A percentile compares a stretch with the other conserved stretches of the same genome.
phyloP scores from a whole-genome alignment of 345 rosid species.

The Rubroshorea leprosula region DNA sequence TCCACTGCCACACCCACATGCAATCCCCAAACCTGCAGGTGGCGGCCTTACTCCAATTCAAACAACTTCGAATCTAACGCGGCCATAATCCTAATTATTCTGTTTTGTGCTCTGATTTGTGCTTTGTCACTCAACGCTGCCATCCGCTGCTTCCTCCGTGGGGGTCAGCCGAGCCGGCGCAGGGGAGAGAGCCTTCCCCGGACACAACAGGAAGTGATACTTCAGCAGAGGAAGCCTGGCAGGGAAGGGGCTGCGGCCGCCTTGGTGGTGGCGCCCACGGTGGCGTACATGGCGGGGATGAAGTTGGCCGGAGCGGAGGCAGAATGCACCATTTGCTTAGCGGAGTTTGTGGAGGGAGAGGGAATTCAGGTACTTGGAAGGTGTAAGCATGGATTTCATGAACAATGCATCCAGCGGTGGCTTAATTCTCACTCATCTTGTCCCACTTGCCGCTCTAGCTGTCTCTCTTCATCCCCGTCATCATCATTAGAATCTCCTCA shows the following conservation, averaged over 20 bases:
- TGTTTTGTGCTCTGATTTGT: slow-evolving; percentile 51
- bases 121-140: slow-evolving; percentile 51
- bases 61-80: slow-evolving; percentile 47
- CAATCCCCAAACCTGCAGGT: slow-evolving; percentile 28
- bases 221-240: slow-evolving; percentile 24
- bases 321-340: slow-evolving; percentile 73
- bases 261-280: slow-evolving; percentile 24
- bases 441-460: slow-evolving; percentile 62
- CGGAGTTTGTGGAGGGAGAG: slow-evolving; percentile 56
- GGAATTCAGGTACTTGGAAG: slow-evolving; percentile 42
- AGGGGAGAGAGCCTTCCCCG: neutral
- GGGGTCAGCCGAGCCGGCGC: neutral
- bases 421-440: slow-evolving; percentile 55
- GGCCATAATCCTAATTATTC: slow-evolving; percentile 34
- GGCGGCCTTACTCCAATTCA: slow-evolving; percentile 37
- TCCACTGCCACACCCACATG: slow-evolving; percentile 26
- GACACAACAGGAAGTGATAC: slow-evolving; percentile 10
- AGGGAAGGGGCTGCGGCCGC: slow-evolving; percentile 4
- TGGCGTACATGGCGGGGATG: slow-evolving; percentile 38
- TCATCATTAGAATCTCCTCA: neutral
- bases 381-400: slow-evolving; percentile 73
- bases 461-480: slow-evolving; percentile 10
- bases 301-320: slow-evolving; percentile 36
- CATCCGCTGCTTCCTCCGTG: slow-evolving; percentile 53
- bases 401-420: slow-evolving; percentile 58